These are phyloP conservation scores for Epipyxis sp. DNA, from an alignment of 108 stramenopile genomes.

Conservation along the genomic window DNA sequence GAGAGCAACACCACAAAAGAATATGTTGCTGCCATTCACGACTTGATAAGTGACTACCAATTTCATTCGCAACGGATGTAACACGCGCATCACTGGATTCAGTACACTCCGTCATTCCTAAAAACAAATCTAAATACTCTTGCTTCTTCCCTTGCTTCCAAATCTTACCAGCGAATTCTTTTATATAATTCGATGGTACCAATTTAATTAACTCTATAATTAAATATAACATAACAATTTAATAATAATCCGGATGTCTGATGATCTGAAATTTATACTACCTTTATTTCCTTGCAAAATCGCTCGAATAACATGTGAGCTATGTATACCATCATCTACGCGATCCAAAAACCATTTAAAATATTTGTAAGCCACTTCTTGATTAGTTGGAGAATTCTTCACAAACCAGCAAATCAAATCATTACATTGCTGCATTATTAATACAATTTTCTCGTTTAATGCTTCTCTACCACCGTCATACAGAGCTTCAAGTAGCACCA, in stretches of 20 bases:
- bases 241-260: no score
- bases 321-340: constrained; percentile 1
- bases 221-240: no score
- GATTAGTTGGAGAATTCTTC: constrained; percentile 1
- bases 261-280: no score
- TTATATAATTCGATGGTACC: neutral
- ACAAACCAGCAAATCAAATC: constrained; percentile 21
- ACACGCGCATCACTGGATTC: neutral
- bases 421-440: neutral
- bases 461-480: constrained; percentile 16
- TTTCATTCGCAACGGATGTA: neutral
- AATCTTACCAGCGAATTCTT: constrained; percentile 20
- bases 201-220: constrained; percentile 9
- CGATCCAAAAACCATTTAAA: constrained; percentile 21
- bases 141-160: neutral
- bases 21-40: constrained; percentile 16
- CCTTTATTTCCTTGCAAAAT: constrained; percentile 18
- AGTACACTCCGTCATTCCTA: constrained; percentile 26
- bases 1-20: constrained; percentile 25
- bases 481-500: constrained; percentile 9
- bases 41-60: neutral
- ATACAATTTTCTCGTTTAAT: neutral
- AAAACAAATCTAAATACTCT: constrained; percentile 21
- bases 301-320: constrained; percentile 12
- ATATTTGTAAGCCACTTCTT: neutral